A percentile compares a stretch with the other conserved stretches of the same genome.
These are phyloP conservation scores for Dipodascus albidus DNA, from an alignment of 805 yeast species.

Conservation along the genomic window DNA sequence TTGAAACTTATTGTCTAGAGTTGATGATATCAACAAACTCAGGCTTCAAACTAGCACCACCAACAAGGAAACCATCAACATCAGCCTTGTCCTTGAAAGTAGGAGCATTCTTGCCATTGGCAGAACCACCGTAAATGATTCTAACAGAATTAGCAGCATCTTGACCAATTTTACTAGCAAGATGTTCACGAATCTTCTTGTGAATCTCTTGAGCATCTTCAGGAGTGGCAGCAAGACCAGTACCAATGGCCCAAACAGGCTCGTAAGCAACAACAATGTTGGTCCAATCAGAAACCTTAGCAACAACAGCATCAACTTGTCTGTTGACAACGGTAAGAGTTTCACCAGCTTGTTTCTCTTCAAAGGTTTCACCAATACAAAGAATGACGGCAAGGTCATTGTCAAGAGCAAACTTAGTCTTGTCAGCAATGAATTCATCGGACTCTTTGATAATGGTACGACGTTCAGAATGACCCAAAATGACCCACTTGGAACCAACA, in stretches of 20 bases:
- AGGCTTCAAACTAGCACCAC: slow-evolving; percentile 98
- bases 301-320: slow-evolving; percentile 83
- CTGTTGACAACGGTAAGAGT: slow-evolving; percentile 79
- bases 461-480: slow-evolving; percentile 98
- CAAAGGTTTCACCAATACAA: slow-evolving; percentile 96
- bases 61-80: slow-evolving; percentile 97
- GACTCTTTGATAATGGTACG: slow-evolving; percentile 85
- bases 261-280: slow-evolving; percentile 94
- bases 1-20: slow-evolving; percentile 58
- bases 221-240: slow-evolving; percentile 98
- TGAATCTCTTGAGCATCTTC: slow-evolving; percentile 96
- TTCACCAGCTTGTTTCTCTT: slow-evolving; percentile 82
- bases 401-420: slow-evolving; percentile 89
- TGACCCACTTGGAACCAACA: slow-evolving; percentile 86
- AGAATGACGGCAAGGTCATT: slow-evolving; percentile 82
- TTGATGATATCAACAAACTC: slow-evolving; percentile 93
- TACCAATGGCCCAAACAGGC: slow-evolving; percentile 99
- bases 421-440: slow-evolving; percentile 84
- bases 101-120: slow-evolving; percentile 84
- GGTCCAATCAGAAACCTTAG: slow-evolving; percentile 77
- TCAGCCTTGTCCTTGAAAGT: slow-evolving; percentile 87
- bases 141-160: slow-evolving; percentile 68
- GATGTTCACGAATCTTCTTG: slow-evolving; percentile 73
- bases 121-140: slow-evolving; percentile 98
- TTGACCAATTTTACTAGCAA: slow-evolving; percentile 64